A percentile compares a stretch with the other conserved stretches of the same genome.
Evolutionary conservation across 2,329 filamentous ascomycete genomes (phyloP).

Genomic region (Lasiodiplodia theobromae): DNA sequence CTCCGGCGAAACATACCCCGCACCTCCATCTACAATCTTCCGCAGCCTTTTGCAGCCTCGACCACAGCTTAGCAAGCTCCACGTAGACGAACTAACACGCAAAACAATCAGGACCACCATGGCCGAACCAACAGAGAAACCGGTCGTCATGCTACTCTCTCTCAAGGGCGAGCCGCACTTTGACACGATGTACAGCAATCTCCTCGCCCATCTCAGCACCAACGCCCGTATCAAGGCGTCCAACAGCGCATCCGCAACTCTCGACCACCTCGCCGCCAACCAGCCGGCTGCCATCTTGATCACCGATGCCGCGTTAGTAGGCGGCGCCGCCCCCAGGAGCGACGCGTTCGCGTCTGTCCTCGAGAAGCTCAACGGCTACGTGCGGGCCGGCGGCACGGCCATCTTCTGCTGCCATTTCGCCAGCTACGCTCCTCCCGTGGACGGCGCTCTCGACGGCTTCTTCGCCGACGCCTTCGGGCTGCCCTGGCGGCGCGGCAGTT

Average conservation of each 20-base stretch:
- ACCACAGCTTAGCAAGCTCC: too few relatives aligned
- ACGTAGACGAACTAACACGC: too few relatives aligned
- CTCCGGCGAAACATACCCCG: too few relatives aligned
- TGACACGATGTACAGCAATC: background rate
- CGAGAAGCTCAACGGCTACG: background rate
- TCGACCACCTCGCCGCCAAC: background rate
- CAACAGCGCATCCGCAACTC: constrained; percentile 30
- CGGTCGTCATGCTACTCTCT: too few relatives aligned
- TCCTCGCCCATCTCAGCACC: background rate
- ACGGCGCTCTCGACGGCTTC: background rate
- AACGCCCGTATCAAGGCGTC: constrained; percentile 32
- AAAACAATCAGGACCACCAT: too few relatives aligned
- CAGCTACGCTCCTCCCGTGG: background rate
- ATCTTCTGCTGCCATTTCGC: constrained; percentile 8
- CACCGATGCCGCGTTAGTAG: background rate
- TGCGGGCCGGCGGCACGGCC: background rate
- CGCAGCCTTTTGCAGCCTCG: too few relatives aligned
- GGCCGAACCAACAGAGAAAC: too few relatives aligned
- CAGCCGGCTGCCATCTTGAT: background rate
- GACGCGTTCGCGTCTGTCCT: background rate
- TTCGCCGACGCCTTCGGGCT: background rate
- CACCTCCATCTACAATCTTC: too few relatives aligned
- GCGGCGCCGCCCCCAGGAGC: background rate
- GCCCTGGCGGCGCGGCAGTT: background rate
- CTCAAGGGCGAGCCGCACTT: background rate